phyloP scores from a whole-genome alignment of 257 asterid species.

The Capsicum baccatum region DNA sequence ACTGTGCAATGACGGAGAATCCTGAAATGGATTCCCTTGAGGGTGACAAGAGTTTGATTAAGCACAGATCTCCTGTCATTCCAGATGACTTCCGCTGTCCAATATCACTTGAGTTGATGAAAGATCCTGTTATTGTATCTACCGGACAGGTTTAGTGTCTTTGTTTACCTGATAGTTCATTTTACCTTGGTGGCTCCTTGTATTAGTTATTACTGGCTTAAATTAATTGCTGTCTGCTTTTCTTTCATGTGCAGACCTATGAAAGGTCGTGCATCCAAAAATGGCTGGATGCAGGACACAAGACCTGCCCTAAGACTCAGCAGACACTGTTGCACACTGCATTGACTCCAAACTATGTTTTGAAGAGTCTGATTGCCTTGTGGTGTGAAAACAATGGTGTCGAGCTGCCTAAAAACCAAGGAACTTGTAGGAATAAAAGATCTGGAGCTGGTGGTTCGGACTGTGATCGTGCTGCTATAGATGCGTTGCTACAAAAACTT shows the following conservation, averaged over 20 bases:
- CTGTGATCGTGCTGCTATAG: constrained; percentile 78
- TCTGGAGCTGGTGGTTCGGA: constrained; percentile 69
- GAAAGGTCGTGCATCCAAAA: constrained; percentile 91
- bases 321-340: constrained; percentile 88
- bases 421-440: constrained; percentile 55
- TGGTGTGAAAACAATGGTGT: constrained; percentile 98
- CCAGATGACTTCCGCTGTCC: constrained; percentile 99
- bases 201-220: constrained; percentile 8
- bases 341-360: constrained; percentile 95
- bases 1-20: constrained; percentile 58
- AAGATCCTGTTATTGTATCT: constrained; percentile 97
- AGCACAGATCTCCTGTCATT: constrained; percentile 86
- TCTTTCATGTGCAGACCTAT: constrained; percentile 66
- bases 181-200: neutral
- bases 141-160: constrained; percentile 82
- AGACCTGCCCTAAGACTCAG: constrained; percentile 96
- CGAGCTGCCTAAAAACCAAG: constrained; percentile 83
- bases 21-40: constrained; percentile 64
- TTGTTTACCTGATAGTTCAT: constrained; percentile 19
- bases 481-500: constrained; percentile 67
- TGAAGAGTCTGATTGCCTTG: constrained; percentile 86
- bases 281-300: constrained; percentile 98
- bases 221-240: constrained; percentile 19
- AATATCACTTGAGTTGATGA: constrained; percentile 96
- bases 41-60: constrained; percentile 60